phyloP scores from a whole-genome alignment of 257 asterid genomes.

The Solanum arcanum region DNA sequence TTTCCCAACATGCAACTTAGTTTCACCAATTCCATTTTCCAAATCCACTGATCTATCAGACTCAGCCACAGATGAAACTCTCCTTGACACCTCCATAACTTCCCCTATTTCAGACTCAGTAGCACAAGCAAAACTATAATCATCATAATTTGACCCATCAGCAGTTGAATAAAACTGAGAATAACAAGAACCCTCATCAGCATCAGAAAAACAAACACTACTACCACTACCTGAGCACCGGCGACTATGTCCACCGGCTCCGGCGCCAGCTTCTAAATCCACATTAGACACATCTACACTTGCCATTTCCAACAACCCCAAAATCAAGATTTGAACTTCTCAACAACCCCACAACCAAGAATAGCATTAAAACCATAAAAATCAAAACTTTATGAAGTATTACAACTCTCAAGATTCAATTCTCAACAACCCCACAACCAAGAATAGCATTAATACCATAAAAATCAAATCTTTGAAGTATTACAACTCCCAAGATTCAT shows the following conservation, averaged over 20 bases:
- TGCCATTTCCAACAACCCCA: constrained; percentile 26
- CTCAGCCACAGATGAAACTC: constrained; percentile 30
- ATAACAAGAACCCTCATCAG: constrained; percentile 57
- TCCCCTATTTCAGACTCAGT: constrained; percentile 16
- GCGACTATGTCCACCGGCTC: constrained; percentile 16
- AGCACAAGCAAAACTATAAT: constrained; percentile 16
- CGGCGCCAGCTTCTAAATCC: constrained; percentile 66
- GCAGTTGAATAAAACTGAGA: constrained; percentile 76
- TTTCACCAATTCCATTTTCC: constrained; percentile 22
- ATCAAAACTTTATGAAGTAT: constrained; percentile 5
- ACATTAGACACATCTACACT: constrained; percentile 26
- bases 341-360: constrained; percentile 13
- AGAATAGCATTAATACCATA: constrained; percentile 7
- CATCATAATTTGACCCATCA: constrained; percentile 58
- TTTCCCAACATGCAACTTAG: constrained; percentile 18
- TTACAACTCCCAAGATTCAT: background rate
- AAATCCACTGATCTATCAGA: constrained; percentile 32
- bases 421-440: background rate
- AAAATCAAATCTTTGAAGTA: background rate
- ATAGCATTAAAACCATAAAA: background rate
- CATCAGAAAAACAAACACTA: constrained; percentile 63
- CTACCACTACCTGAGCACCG: constrained; percentile 15
- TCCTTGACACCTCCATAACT: constrained; percentile 22
- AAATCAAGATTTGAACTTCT: background rate
- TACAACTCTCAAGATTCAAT: background rate